phyloP scores from a whole-genome alignment of 441 rosid species.

The Breynia disticha region DNA sequence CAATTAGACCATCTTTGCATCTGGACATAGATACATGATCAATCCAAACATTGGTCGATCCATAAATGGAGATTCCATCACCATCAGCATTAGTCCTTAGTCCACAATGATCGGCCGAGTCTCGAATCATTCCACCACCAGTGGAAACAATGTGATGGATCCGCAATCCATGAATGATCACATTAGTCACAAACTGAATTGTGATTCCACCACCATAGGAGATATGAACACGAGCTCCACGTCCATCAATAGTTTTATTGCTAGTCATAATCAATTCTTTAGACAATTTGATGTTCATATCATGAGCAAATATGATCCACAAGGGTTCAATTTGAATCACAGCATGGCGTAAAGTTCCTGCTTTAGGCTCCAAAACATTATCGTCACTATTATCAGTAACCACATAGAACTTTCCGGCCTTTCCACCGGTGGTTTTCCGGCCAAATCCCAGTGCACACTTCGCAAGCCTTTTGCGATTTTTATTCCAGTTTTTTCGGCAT shows the following conservation, averaged over 20 bases:
- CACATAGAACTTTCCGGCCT: constrained; percentile 29
- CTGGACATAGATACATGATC: constrained; percentile 68
- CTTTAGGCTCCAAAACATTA: constrained; percentile 34
- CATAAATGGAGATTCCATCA: constrained; percentile 63
- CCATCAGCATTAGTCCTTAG: constrained; percentile 54
- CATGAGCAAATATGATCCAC: constrained; percentile 44
- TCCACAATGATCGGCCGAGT: constrained; percentile 43
- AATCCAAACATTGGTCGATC: constrained; percentile 56
- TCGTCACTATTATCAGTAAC: constrained; percentile 42
- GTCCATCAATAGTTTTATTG: constrained; percentile 67
- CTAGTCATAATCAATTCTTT: constrained; percentile 46
- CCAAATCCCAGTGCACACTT: constrained; percentile 61
- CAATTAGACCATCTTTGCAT: constrained; percentile 65
- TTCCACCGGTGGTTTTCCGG: constrained; percentile 46
- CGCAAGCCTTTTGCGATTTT: constrained; percentile 37
- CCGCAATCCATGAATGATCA: constrained; percentile 53
- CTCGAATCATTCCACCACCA: constrained; percentile 49
- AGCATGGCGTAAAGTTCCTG: constrained; percentile 56
- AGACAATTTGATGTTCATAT: constrained; percentile 45
- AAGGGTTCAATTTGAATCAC: constrained; percentile 48
- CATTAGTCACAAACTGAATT: constrained; percentile 41
- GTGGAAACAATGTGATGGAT: constrained; percentile 32
- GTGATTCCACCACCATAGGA: constrained; percentile 63
- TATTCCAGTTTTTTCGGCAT: constrained; percentile 41
- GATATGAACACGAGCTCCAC: constrained; percentile 51